Percentiles rank a stretch among this genome's conserved stretches.
phyloP scores from a whole-genome alignment of 2,329 filamentous ascomycete genomes.

The Colletotrichum lentis region DNA sequence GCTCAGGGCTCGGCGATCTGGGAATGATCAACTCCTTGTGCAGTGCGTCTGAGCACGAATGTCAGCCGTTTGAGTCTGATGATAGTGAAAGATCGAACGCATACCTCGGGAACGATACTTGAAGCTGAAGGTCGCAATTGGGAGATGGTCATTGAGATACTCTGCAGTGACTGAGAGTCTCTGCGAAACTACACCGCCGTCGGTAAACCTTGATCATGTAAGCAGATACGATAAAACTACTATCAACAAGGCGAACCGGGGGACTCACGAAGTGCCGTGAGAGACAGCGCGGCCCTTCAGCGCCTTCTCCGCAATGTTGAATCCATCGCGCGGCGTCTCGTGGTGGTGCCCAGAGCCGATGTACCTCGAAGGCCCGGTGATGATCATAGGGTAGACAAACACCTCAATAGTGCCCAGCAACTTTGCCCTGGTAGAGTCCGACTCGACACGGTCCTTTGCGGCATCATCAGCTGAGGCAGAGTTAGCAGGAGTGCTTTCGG shows the following conservation, averaged over 20 bases:
- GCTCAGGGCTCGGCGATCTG: constrained; percentile 35
- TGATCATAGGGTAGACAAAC: constrained; percentile 30
- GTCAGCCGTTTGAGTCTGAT: neutral
- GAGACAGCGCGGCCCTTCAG: constrained; percentile 39
- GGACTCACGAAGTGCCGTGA: constrained; percentile 39
- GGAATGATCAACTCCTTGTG: constrained; percentile 39
- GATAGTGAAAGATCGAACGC: neutral
- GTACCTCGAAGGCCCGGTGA: neutral
- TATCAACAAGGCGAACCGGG: neutral
- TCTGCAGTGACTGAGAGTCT: neutral
- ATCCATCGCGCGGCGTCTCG: neutral
- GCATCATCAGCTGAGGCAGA: constrained; percentile 33
- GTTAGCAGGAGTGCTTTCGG: constrained; percentile 2
- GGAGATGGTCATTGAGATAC: constrained; percentile 13
- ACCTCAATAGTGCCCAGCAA: constrained; percentile 40
- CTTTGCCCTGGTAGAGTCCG: constrained; percentile 25
- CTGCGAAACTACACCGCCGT: constrained; percentile 12
- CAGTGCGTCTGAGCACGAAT: constrained; percentile 37
- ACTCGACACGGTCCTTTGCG: constrained; percentile 21
- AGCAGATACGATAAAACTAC: neutral
- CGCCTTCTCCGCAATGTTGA: constrained; percentile 36
- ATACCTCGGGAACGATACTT: constrained; percentile 42
- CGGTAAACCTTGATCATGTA: constrained; percentile 22
- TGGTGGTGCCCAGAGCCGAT: neutral
- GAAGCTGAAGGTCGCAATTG: constrained; percentile 39